These are phyloP conservation scores for Penicillium alfredii DNA, from an alignment of 495 filamentous ascomycete genomes.

Conservation along the genomic window DNA sequence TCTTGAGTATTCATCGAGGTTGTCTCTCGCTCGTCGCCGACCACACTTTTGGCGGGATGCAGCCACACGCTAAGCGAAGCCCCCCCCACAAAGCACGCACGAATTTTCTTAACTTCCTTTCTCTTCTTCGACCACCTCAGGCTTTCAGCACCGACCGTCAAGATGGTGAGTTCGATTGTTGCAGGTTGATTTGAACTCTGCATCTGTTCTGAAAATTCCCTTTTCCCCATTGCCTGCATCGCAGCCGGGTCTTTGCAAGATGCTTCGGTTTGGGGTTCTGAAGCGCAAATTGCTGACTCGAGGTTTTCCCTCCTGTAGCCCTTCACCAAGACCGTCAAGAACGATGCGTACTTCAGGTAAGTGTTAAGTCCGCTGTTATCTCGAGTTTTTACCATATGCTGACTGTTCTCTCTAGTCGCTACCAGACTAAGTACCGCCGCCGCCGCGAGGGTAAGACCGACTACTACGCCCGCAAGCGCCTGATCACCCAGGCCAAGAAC, in stretches of 20 bases:
- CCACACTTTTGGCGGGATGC: slow-evolving; percentile 38
- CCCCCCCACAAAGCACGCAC: slow-evolving; percentile 40
- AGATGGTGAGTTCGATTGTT: slow-evolving; percentile 43
- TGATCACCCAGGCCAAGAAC: slow-evolving; percentile 99
- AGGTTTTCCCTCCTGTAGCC: slow-evolving; percentile 55
- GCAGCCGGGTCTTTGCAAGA: slow-evolving; percentile 80
- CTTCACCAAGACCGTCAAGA: slow-evolving; percentile 96
- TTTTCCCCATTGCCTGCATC: slow-evolving; percentile 14
- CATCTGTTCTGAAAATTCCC: slow-evolving; percentile 8
- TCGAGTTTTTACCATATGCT: slow-evolving; percentile 11
- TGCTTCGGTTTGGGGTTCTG: slow-evolving; percentile 93
- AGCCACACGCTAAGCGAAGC: slow-evolving; percentile 43
- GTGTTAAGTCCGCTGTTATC: slow-evolving; percentile 19
- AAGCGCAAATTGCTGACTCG: slow-evolving; percentile 99
- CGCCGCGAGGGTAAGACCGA: slow-evolving; percentile 97
- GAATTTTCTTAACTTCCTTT: slow-evolving; percentile 22
- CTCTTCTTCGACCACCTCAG: slow-evolving; percentile 23
- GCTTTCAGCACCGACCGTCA: slow-evolving; percentile 38
- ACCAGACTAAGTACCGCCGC: slow-evolving; percentile 99
- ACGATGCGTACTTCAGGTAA: slow-evolving; percentile 95
- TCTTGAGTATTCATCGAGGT: slow-evolving; percentile 1
- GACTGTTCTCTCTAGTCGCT: slow-evolving; percentile 59
- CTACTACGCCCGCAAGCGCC: slow-evolving; percentile 98
- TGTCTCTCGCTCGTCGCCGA: slow-evolving; percentile 35
- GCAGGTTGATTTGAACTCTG: slow-evolving; percentile 18